Evolutionary conservation across 1,139 yeast species (phyloP).

Genomic region (Geotrichum phurueaensis): DNA sequence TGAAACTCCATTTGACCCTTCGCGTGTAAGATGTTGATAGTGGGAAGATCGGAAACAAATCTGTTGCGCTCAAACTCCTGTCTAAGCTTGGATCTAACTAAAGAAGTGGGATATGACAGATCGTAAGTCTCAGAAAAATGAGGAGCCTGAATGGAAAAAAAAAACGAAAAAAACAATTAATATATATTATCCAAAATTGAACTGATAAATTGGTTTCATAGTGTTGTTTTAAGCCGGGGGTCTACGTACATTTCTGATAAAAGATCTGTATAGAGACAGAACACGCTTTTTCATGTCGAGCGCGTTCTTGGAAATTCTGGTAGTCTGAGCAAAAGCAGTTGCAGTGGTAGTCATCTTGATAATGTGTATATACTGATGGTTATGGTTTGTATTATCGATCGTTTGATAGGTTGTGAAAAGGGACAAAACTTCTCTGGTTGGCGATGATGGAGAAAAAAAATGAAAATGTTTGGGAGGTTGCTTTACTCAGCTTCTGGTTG

Average conservation of each 20-base stretch:
- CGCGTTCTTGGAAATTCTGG: constrained; percentile 58
- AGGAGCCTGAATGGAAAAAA: constrained; percentile 34
- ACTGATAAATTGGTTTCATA: not conserved
- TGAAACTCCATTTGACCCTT: constrained; percentile 87
- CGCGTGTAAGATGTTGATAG: constrained; percentile 62
- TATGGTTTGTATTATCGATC: not conserved
- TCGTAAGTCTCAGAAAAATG: constrained; percentile 57
- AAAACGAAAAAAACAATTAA: not conserved
- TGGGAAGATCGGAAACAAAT: constrained; percentile 59
- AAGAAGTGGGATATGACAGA: constrained; percentile 76
- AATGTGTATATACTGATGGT: not conserved
- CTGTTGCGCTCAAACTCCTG: constrained; percentile 87
- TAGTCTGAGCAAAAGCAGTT: constrained; percentile 80
- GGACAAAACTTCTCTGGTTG: not conserved
- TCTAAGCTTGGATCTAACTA: constrained; percentile 75
- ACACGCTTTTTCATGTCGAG: constrained; percentile 62
- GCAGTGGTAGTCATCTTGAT: constrained; percentile 54
- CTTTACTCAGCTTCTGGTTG: not conserved
- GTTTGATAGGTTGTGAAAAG: not conserved
- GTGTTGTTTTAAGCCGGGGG: not conserved
- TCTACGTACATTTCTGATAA: constrained; percentile 46
- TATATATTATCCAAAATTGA: not conserved
- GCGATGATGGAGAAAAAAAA: not conserved
- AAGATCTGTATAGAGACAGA: constrained; percentile 66
- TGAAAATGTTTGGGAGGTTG: not conserved